Evolutionary conservation across 371 early-diverging fungal species (phyloP).

Genomic region (Capillidium heterosporum): DNA sequence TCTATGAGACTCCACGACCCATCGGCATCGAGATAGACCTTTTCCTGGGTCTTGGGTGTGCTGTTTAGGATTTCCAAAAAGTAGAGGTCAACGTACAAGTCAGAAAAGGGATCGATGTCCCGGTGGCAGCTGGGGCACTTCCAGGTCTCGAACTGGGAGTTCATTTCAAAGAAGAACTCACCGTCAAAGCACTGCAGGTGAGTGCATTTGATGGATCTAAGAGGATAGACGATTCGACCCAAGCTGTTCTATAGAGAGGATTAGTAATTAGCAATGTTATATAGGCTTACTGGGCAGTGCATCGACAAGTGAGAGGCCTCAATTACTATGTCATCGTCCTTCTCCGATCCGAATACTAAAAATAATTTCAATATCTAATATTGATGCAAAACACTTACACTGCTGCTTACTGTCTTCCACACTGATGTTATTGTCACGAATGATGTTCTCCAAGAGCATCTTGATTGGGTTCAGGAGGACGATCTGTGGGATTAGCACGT

Average conservation of each 20-base stretch:
- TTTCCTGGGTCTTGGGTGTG: background rate
- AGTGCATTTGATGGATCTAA: background rate
- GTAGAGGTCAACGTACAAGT: background rate
- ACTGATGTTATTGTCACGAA: background rate
- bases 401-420: background rate
- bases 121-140: slow-evolving; percentile 3
- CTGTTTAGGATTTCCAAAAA: background rate
- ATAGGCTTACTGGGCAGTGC: background rate
- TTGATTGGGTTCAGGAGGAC: background rate
- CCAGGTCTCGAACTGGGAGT: slow-evolving; percentile 1
- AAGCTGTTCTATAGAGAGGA: background rate
- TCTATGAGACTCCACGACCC: background rate
- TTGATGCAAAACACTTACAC: background rate
- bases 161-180: background rate
- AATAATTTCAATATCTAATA: background rate
- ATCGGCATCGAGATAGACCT: background rate
- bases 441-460: background rate
- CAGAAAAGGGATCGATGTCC: background rate
- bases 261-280: background rate
- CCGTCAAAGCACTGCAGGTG: slow-evolving; percentile 6
- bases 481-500: background rate
- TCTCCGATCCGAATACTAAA: no score
- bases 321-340: background rate
- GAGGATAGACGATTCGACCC: background rate
- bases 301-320: background rate